Percentiles rank a stretch among this genome's conserved stretches.
phyloP scores from a whole-genome alignment of 1,139 yeast species.

The Yamadazyma dushanensis region DNA sequence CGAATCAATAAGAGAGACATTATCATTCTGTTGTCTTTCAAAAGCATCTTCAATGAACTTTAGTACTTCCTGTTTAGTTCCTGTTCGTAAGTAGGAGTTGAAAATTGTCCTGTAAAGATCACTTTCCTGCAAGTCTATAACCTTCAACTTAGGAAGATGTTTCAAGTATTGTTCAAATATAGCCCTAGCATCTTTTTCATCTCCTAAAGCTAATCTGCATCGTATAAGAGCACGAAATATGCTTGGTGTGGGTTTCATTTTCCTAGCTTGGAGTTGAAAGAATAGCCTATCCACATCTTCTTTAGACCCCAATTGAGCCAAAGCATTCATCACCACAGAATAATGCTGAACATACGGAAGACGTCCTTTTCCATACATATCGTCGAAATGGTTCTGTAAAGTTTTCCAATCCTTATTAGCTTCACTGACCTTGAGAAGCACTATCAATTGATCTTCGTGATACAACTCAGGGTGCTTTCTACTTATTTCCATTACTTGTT shows the following conservation, averaged over 20 bases:
- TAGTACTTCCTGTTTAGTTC: conserved; percentile 39
- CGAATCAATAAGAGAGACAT: conserved; percentile 20
- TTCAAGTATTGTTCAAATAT: conserved; percentile 22
- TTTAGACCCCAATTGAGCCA: conserved; percentile 57
- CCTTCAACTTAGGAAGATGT: neutral
- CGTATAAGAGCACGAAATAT: conserved; percentile 52
- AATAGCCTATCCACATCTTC: conserved; percentile 55
- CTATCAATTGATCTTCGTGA: conserved; percentile 42
- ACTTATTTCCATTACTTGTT: conserved; percentile 28
- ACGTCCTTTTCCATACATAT: conserved; percentile 55
- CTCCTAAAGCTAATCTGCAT: conserved; percentile 45
- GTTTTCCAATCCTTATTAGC: conserved; percentile 55
- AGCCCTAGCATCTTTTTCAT: conserved; percentile 39
- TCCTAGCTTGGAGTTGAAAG: conserved; percentile 46
- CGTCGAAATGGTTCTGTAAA: conserved; percentile 63
- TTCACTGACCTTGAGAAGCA: conserved; percentile 51
- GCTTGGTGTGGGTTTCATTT: conserved; percentile 47
- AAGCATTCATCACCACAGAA: conserved; percentile 61
- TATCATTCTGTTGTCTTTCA: conserved; percentile 17
- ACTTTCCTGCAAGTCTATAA: conserved; percentile 7
- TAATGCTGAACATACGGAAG: conserved; percentile 62
- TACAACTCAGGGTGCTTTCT: conserved; percentile 25
- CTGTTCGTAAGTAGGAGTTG: conserved; percentile 35
- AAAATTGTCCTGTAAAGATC: conserved; percentile 31
- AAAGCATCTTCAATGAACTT: conserved; percentile 39